These are phyloP conservation scores for Brassica balearica DNA, from an alignment of 441 rosid species.

Conservation along the genomic window DNA sequence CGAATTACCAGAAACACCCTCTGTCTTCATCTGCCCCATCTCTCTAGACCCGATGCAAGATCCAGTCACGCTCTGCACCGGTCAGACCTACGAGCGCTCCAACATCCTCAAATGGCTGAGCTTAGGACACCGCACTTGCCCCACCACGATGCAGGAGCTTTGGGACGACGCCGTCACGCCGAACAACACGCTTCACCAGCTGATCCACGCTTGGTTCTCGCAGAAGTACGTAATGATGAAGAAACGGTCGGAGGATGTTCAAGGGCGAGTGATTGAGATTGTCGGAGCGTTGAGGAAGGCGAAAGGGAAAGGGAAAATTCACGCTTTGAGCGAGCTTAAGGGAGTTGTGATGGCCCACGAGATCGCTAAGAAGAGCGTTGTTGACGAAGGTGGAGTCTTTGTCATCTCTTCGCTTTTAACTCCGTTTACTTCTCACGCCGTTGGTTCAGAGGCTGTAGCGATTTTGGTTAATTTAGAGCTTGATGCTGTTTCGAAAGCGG, in stretches of 20 bases:
- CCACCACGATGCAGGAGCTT: constrained; percentile 97
- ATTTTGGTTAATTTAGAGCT: constrained; percentile 76
- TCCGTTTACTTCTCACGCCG: constrained; percentile 86
- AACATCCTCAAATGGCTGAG: constrained; percentile 89
- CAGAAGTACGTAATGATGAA: constrained; percentile 79
- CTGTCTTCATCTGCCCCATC: constrained; percentile 94
- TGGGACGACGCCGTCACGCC: constrained; percentile 95
- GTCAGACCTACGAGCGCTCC: constrained; percentile 90
- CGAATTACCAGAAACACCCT: constrained; percentile 56
- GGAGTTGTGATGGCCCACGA: constrained; percentile 60
- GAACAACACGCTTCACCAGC: constrained; percentile 78
- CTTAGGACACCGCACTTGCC: constrained; percentile 82
- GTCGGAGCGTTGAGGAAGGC: constrained; percentile 72
- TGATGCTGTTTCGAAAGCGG: constrained; percentile 57
- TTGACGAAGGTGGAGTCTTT: constrained; percentile 61
- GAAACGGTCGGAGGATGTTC: constrained; percentile 85
- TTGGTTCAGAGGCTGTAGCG: constrained; percentile 84
- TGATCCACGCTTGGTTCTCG: constrained; percentile 82
- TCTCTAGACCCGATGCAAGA: constrained; percentile 93
- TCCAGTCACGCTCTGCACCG: constrained; percentile 92
- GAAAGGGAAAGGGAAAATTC: constrained; percentile 84
- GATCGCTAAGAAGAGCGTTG: constrained; percentile 64
- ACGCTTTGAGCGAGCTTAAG: constrained; percentile 75
- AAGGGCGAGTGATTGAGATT: constrained; percentile 74
- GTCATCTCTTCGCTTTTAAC: constrained; percentile 66